Base-by-base conservation (phyloP, 2,329 filamentous ascomycete genomes). In the Akanthomyces lecanii region DNA sequence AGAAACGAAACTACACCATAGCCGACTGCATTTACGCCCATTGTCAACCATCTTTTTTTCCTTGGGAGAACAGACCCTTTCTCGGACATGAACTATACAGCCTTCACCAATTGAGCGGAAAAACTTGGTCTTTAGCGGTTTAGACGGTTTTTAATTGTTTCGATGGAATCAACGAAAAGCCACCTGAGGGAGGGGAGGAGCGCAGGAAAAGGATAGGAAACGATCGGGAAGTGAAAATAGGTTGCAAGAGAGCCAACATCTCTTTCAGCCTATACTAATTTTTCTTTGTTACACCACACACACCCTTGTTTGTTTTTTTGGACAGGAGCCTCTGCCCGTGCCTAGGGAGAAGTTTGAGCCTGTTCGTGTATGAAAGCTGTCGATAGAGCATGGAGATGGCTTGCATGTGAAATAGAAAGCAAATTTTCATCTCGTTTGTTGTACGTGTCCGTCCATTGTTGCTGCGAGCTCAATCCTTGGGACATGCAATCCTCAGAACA, bases 241-340 rank as follows among this genome's bases (percentile, higher is more conserved):
- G 30, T 11, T 38, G 36, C 18, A 18, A 60, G 48, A 52, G 25
- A 23, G 25, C 18, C 18, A 38, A 60, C 30, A n/a, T 16, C 36
- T 44, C 33, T 36, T 8, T 8, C 25, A 4, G 8, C 47, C 36
- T 23, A 52, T 52, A 18, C 23, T 60, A 52, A 44, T 60, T 60
- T 60, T 60, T 25, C 47, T 60, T 51, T 60, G 57, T 60, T 44
- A 60, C 47, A 23, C 12, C 45, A 50, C 44, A 63, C 65, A 63
- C 66, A 23, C 23, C 36, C 36, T 50, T 60, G 21, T 44, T 67
- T 68, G 69, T 70, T 69, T 67, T 71, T 65, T 68, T 65, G 59
- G 70, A 69, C 64, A 63, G 67, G 33, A 64, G 67, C 63, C 65
- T 65, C 64, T 61, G 40, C 40, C 28, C 21, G 25, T 21, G n/a